Evolutionary conservation across 768 basidiomycete genomes (phyloP).

Genomic region (Nevesoporus exiguus): DNA sequence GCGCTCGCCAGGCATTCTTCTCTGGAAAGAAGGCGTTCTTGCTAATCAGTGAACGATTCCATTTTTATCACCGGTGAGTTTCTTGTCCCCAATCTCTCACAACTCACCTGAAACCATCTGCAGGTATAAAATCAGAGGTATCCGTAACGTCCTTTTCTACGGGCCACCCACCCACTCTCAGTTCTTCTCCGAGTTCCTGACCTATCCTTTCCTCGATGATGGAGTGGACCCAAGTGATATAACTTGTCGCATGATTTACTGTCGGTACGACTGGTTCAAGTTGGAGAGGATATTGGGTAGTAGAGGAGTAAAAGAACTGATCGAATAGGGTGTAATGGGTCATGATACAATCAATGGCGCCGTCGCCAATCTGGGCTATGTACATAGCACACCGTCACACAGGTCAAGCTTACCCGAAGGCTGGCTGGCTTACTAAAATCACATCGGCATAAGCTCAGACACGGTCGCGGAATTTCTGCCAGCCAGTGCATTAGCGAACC

Average conservation of each 20-base stretch:
- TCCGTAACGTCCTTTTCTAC: constrained; percentile 92
- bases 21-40: constrained; percentile 81
- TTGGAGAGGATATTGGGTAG: constrained; percentile 69
- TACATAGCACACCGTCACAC: no score
- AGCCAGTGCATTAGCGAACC: not conserved
- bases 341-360: not conserved
- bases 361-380: no score
- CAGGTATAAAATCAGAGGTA: constrained; percentile 91
- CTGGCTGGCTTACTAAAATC: no score
- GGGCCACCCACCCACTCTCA: constrained; percentile 86
- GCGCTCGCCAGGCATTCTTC: constrained; percentile 92
- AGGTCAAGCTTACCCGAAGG: no score
- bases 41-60: constrained; percentile 94
- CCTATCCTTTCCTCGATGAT: constrained; percentile 87
- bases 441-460: no score
- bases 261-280: constrained; percentile 84
- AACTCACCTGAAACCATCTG: not conserved
- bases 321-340: not conserved
- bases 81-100: not conserved
- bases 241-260: constrained; percentile 77
- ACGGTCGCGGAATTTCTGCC: no score
- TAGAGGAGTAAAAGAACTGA: constrained; percentile 18
- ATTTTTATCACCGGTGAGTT: constrained; percentile 84
- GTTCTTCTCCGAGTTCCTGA: constrained; percentile 88
- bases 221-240: constrained; percentile 86